A percentile compares a stretch with the other conserved stretches of the same genome.
Conservation (phyloP, 2,329 filamentous ascomycete genomes). For the Pezicula carpinea region DNA sequence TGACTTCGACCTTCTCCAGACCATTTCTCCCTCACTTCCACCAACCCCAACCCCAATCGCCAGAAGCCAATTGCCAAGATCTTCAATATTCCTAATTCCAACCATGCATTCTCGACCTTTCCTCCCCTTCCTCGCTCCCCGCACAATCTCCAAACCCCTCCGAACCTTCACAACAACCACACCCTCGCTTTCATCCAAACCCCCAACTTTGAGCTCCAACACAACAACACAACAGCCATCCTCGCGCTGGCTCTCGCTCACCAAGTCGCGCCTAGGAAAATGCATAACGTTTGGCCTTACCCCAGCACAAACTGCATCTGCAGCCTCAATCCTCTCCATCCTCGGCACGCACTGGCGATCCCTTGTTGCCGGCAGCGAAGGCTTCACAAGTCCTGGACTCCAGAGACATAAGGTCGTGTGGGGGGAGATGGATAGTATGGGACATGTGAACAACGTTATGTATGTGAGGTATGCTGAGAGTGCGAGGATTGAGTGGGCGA, state of each 20-base stretch:
- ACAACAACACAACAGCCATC: slow-evolving; percentile 21
- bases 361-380: slow-evolving; percentile 68
- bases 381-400: slow-evolving; percentile 64
- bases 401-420: slow-evolving; percentile 66
- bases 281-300: slow-evolving; percentile 71
- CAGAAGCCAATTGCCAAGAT: neutral
- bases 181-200: slow-evolving; percentile 7
- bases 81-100: neutral
- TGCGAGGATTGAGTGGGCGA: slow-evolving; percentile 72
- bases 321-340: slow-evolving; percentile 53
- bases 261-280: slow-evolving; percentile 63
- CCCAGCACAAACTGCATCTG: slow-evolving; percentile 50
- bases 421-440: slow-evolving; percentile 77
- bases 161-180: neutral
- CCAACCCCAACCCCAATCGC: neutral
- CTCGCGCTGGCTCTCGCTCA: slow-evolving; percentile 65
- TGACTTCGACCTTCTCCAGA: neutral
- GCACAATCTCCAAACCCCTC: neutral
- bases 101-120: no score
- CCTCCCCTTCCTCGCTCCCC: no score
- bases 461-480: slow-evolving; percentile 84
- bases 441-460: slow-evolving; percentile 82
- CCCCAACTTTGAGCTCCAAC: slow-evolving; percentile 13
- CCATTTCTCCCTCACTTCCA: neutral
- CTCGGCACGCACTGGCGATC: slow-evolving; percentile 66